phyloP scores from a whole-genome alignment of 345 rosid genomes.

The Kernera saxatilis region DNA sequence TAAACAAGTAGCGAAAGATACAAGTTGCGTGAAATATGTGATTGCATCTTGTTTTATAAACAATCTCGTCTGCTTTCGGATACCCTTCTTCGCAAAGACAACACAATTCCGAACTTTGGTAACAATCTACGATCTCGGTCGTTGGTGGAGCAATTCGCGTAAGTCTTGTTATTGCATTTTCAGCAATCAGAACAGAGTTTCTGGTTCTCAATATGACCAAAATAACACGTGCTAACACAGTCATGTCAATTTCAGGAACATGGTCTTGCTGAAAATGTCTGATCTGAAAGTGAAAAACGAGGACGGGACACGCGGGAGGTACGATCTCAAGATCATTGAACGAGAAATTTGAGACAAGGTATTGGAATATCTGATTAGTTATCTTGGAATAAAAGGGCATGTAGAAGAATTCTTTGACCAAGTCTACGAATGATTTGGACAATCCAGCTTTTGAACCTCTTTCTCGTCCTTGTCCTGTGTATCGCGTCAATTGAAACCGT shows the following conservation, averaged over 20 bases:
- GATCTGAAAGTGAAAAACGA: neutral
- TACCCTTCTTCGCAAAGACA: neutral
- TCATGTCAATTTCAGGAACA: neutral
- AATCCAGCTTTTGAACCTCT: slow-evolving; percentile 2
- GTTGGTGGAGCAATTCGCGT: neutral
- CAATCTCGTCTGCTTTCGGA: slow-evolving; percentile 9
- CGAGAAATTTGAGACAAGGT: neutral
- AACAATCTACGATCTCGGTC: slow-evolving; percentile 4
- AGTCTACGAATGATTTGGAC: neutral
- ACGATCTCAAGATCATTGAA: slow-evolving; percentile 5
- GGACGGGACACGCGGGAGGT: neutral
- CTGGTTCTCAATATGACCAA: neutral
- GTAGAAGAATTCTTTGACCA: neutral
- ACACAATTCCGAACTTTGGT: neutral
- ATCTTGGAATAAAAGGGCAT: neutral
- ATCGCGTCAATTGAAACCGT: neutral
- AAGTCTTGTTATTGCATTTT: neutral
- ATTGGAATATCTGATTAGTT: neutral
- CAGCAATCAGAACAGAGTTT: neutral
- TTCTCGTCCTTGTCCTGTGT: neutral
- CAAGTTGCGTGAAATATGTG: slow-evolving; percentile 16
- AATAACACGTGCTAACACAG: neutral
- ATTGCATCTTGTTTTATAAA: slow-evolving; percentile 16
- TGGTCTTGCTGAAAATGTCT: neutral
- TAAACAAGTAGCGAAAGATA: slow-evolving; percentile 2